Evolutionary conservation across 345 rosid species (phyloP).

Genomic region (Populus pruinosa): DNA sequence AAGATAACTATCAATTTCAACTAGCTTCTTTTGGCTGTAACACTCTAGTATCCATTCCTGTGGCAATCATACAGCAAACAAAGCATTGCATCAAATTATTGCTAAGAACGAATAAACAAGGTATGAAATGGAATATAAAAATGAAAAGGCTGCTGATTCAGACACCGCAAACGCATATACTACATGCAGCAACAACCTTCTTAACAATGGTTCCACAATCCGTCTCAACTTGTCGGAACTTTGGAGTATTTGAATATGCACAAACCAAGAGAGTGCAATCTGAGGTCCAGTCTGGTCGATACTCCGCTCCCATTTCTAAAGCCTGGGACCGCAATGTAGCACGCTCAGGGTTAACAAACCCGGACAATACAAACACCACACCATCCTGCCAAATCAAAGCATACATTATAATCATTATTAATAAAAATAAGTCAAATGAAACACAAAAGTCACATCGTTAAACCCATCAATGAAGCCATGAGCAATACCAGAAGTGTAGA

Average conservation of each 20-base stretch:
- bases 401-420: neutral
- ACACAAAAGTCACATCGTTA: neutral
- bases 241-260: slow-evolving; percentile 86
- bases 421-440: neutral
- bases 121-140: too few species aligned
- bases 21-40: slow-evolving; percentile 60
- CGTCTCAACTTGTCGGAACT: slow-evolving; percentile 78
- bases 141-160: too few species aligned
- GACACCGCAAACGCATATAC: neutral
- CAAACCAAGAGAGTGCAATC: slow-evolving; percentile 75
- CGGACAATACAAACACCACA: slow-evolving; percentile 76
- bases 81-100: slow-evolving; percentile 7
- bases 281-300: slow-evolving; percentile 75
- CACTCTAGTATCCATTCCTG: slow-evolving; percentile 88
- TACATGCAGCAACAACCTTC: slow-evolving; percentile 41
- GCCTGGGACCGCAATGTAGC: slow-evolving; percentile 73
- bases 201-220: slow-evolving; percentile 71
- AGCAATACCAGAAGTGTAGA: slow-evolving; percentile 61
- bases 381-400: slow-evolving; percentile 63
- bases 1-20: slow-evolving; percentile 72
- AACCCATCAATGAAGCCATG: neutral
- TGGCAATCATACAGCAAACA: slow-evolving; percentile 10
- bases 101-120: neutral
- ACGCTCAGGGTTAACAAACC: slow-evolving; percentile 88
- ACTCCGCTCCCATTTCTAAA: slow-evolving; percentile 81